Conservation (phyloP, 257 asterid species). For the Solanum okadae region DNA sequence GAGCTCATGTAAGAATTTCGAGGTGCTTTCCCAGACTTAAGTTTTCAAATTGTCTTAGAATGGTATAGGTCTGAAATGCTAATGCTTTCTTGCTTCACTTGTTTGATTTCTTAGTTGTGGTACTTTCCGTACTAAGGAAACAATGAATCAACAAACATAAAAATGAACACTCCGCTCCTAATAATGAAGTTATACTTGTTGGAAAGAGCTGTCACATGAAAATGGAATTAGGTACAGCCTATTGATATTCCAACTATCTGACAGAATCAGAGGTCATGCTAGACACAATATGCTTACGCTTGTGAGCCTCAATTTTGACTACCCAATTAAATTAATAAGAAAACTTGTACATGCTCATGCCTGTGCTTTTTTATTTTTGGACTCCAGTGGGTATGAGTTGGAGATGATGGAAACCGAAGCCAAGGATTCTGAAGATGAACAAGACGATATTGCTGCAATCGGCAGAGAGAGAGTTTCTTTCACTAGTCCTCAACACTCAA, state of each 20-base stretch:
- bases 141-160: neutral
- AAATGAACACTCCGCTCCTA: neutral
- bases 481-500: conserved; percentile 27
- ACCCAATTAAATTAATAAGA: neutral
- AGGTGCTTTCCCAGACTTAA: neutral
- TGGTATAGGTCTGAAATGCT: neutral
- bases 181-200: neutral
- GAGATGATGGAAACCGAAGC: conserved; percentile 73
- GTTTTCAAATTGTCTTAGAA: neutral
- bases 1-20: neutral
- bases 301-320: neutral
- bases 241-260: neutral
- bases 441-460: conserved; percentile 30
- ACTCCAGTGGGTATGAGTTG: conserved; percentile 64
- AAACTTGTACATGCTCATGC: neutral
- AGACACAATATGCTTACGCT: neutral
- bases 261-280: neutral
- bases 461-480: conserved; percentile 20
- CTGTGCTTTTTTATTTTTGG: neutral
- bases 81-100: neutral
- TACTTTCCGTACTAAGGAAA: neutral
- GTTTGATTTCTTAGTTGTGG: neutral
- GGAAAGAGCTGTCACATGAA: neutral
- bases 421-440: conserved; percentile 91
- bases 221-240: neutral